Evolutionary conservation across 169 alveolate genomes (phyloP), one percentile per base, ranked within the genome.

Genomic region (Blepharisma undulans): DNA sequence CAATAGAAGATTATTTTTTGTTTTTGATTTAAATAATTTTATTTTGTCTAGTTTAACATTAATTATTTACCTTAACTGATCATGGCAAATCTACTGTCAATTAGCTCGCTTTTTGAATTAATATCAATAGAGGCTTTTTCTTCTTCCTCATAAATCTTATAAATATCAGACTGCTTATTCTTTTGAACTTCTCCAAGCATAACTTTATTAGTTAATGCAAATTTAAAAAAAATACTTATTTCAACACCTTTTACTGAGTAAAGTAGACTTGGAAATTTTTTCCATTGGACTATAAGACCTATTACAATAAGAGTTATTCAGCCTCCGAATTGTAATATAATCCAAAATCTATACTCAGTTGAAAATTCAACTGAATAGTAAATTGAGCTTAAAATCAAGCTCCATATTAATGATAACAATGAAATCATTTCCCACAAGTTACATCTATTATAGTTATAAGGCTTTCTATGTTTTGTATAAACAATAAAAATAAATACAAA

Each of bases 401-500:
- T 25, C 84, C 84, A 76, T 21, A 21, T 21, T 18, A n/a, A 12
- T 25, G 84, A 21, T n/a, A n/a, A n/a, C n/a, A n/a, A n/a, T n/a
- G n/a, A n/a, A n/a, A n/a, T n/a, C n/a, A n/a, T n/a, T n/a, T n/a
- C n/a, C 84, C 84, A 76, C 22, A 76, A 76, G 30, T 76, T 76
- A 22, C 33, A 16, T 76, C 84, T 76, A 22, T 21, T 27, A 76
- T 76, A 76, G 84, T 76, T 76, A 76, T 21, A 76, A 76, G 84
- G 84, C 18, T 76, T 76, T 18, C 22, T 76, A 21, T 18, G n/a
- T 19, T 14, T 21, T 22, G 22, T 18, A 76, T 18, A 16, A 21
- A 76, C 18, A 16, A 76, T 18, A 76, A 76, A 76, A 21, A 76
- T 29, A 18, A 76, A 12, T 76, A 76, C 25, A 12, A 76, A 16